Conservation (phyloP, 306 rosid species). For the Herpetospermum pedunculosum region DNA sequence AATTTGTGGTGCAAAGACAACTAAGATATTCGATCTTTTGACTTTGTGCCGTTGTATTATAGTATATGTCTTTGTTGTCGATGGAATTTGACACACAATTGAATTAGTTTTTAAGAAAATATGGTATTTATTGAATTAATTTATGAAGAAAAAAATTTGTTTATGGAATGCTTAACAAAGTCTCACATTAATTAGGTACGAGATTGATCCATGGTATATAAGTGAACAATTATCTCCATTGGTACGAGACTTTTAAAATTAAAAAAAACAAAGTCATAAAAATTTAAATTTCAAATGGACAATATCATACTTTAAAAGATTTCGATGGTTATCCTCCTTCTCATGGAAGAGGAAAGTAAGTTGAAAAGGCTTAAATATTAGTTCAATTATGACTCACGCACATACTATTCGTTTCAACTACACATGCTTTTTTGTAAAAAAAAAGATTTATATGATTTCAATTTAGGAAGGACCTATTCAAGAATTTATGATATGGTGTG, state of each 20-base stretch:
- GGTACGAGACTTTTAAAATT: too few relatives aligned
- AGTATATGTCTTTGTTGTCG: background rate
- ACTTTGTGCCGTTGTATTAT: background rate
- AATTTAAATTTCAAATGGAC: too few relatives aligned
- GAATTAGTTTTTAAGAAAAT: background rate
- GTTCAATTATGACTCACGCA: background rate
- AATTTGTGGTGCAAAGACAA: background rate
- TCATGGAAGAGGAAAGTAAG: too few relatives aligned
- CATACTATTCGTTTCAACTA: too few relatives aligned
- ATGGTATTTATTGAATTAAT: background rate
- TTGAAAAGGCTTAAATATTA: background rate
- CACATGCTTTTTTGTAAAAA: too few relatives aligned
- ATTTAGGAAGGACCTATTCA: background rate
- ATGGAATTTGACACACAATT: background rate
- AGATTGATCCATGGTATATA: too few relatives aligned
- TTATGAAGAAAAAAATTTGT: background rate
- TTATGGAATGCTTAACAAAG: too few relatives aligned
- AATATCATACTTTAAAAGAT: too few relatives aligned
- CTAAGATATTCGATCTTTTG: background rate
- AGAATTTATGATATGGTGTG: background rate
- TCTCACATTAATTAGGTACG: too few relatives aligned
- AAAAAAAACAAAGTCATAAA: too few relatives aligned
- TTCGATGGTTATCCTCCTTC: too few relatives aligned
- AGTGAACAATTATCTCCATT: too few relatives aligned
- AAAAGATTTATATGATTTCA: background rate